Conservation (phyloP, 2,329 filamentous ascomycete genomes). For the Cercospora sp. region DNA sequence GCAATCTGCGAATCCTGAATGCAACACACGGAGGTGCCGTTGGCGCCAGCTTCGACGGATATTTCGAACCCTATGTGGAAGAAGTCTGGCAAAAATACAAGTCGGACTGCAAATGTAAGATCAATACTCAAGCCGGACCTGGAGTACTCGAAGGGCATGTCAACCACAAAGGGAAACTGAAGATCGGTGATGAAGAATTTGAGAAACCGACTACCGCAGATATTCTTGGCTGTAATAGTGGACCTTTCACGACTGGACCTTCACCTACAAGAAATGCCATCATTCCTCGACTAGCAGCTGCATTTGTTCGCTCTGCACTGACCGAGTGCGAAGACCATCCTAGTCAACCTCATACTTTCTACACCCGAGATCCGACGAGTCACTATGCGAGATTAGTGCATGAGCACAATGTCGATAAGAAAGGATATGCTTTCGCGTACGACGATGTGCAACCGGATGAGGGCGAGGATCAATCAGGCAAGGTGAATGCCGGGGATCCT, state of each 20-base stretch:
- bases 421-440: constrained; percentile 60
- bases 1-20: constrained; percentile 47
- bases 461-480: constrained; percentile 57
- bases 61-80: constrained; percentile 56
- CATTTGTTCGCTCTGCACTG: constrained; percentile 74
- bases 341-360: constrained; percentile 39
- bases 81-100: constrained; percentile 55
- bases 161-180: constrained; percentile 41
- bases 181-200: constrained; percentile 55
- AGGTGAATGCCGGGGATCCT: constrained; percentile 51
- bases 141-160: constrained; percentile 58
- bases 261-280: constrained; percentile 57
- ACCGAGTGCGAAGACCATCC: constrained; percentile 48
- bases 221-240: constrained; percentile 67
- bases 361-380: constrained; percentile 44
- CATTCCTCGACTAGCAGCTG: constrained; percentile 73
- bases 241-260: constrained; percentile 57
- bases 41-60: constrained; percentile 53
- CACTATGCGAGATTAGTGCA: constrained; percentile 65
- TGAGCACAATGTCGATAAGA: constrained; percentile 57
- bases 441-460: constrained; percentile 66
- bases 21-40: constrained; percentile 51
- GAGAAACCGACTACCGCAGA: constrained; percentile 60
- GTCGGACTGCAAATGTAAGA: constrained; percentile 47
- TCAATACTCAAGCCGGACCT: constrained; percentile 65